Base-by-base conservation (phyloP, 805 yeast genomes). In the Torulaspora maleeae region DNA sequence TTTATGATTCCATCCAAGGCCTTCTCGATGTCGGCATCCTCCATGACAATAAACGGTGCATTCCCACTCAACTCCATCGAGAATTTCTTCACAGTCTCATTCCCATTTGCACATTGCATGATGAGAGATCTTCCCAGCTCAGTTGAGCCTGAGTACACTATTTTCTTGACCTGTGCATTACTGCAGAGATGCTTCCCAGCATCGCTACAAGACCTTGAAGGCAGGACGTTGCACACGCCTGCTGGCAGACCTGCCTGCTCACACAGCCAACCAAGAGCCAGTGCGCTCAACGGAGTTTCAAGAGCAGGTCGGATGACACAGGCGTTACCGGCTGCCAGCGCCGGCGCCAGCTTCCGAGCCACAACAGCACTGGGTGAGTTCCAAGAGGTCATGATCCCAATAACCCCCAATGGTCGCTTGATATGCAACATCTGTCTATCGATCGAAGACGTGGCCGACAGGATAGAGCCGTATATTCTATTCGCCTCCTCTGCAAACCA, bases 81-180 rank as follows among this genome's bases (percentile, higher is more conserved):
- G 43, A 83, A 82, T 67, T 86, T 86, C 73, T 86, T 86, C 66
- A 86, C 75, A 1, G 86, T 75, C 13, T 78, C 70, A 36, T 84
- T 70, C 51, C 77, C 77, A 48, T 88, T 86, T 57, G 87, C 86
- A 53, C 75, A 71, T 52, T 73, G 74, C 79, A 82, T 82, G 59
- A 86, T 84, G 55, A 74, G 74, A 64, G 83, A 78, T 61, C 79
- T 81, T 59, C 89, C 90, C 54, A 84, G 79, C 30, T 82, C 84
- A 38, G 93, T 86, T n/a, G 95, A 84, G 63, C 95, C 95, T 41
- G 95, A 87, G 69, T 87, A 87, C 4, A 95, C 86, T 56, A 87
- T 77, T 68, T 85, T 88, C 64, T 80, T 79, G 59, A 87, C 76
- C 59, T 72, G 74, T 53, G 79, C 81, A 67, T 83, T 89, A 51